Base-by-base conservation (phyloP, 1,284 basidiomycete species). In the Rhodotorula sp. region DNA sequence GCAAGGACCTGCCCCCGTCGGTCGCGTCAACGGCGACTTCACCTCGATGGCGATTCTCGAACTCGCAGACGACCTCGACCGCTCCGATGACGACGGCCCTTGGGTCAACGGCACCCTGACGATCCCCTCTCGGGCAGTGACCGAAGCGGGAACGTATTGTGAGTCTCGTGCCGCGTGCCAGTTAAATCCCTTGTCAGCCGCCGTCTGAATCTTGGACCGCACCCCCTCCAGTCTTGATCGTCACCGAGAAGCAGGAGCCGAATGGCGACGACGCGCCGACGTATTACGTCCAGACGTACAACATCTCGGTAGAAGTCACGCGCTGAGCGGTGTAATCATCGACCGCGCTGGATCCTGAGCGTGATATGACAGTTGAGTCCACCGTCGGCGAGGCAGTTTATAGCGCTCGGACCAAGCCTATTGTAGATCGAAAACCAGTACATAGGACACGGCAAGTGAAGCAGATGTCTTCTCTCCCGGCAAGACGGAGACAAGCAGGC, bases 1-100 rank as follows among this genome's bases (percentile, higher is more conserved):
- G n/a, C 59, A 60, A 19, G 59, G 59, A 26, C 59, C 59, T 8
- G 59, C 59, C 16, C 59, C 59, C 21, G 21, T 48, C 57, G 21
- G 8, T 7, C 8, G 21, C 12, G 18, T 28, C 28, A 57, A 31
- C 34, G 54, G 18, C 31, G 21, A 43, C 34, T 58, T 19, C 21
- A 23, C 57, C 1, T 43, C 38, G 23, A 8, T 21, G 2, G 57
- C 34, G 18, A 58, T 58, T 15, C 8, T 38, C 8, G 34, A 43
- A 12, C 57, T 58, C 38, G 57, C 21, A 8, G 38, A 38, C 57
- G 34, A n/a, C 23, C 57, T 58, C 57, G 57, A 43, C 21, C 21
- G 34, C 15, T 12, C 18, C 18, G 49, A 55, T 18, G 57, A 58
- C 21, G 57, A 43, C 19, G 57, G 38, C 21, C 34, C 21, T 5